Conservation (phyloP, 306 rosid genomes). For the Albizia julibrissin region DNA sequence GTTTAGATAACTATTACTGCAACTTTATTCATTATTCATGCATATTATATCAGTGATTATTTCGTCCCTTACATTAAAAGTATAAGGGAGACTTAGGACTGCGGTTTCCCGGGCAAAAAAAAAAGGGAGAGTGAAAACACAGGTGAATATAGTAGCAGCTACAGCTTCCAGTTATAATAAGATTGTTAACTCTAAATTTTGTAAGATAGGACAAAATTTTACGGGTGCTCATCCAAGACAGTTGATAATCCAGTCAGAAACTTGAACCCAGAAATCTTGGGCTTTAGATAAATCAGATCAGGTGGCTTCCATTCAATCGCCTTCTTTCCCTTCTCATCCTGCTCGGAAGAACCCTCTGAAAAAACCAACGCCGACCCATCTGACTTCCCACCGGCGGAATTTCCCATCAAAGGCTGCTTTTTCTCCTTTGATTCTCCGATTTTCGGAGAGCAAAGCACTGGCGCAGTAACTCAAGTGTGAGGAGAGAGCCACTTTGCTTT, state of each 20-base stretch:
- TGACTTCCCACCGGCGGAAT: constrained; percentile 16
- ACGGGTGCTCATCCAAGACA: constrained; percentile 55
- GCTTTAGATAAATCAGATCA: constrained; percentile 39
- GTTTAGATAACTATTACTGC: constrained; percentile 15
- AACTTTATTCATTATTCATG: constrained; percentile 44
- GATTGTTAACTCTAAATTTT: constrained; percentile 27
- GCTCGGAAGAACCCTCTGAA: constrained; percentile 30
- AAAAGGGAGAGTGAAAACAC: background rate
- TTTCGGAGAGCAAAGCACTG: background rate
- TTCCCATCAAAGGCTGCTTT: constrained; percentile 5
- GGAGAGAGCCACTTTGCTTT: constrained; percentile 77
- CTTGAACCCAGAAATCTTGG: constrained; percentile 49
- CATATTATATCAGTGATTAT: constrained; percentile 19
- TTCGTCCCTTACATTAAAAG: constrained; percentile 66
- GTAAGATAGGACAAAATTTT: constrained; percentile 43
- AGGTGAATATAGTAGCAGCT: constrained; percentile 25
- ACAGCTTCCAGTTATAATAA: constrained; percentile 25
- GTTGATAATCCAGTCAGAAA: constrained; percentile 65
- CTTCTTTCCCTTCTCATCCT: constrained; percentile 23
- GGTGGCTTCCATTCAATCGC: constrained; percentile 55
- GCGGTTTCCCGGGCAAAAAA: background rate
- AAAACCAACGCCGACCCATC: constrained; percentile 31
- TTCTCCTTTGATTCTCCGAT: background rate
- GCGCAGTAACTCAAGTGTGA: constrained; percentile 33
- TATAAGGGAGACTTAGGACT: constrained; percentile 47